Percentiles rank a stretch among this genome's conserved stretches.
Conservation (phyloP, 2,329 filamentous ascomycete species). For the Sphaerulina populicola region DNA sequence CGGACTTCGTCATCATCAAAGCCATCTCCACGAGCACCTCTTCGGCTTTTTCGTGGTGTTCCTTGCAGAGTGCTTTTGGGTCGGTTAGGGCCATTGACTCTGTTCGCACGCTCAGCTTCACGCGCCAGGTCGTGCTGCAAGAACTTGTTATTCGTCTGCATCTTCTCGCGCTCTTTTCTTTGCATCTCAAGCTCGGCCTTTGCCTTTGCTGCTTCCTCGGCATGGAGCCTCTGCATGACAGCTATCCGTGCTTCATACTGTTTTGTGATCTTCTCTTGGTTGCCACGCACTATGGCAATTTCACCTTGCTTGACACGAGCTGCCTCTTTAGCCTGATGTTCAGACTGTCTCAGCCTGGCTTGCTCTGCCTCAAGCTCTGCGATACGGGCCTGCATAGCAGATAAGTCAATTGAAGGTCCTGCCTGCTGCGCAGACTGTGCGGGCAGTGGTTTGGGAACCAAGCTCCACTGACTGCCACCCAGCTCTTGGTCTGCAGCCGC, state of each 20-base stretch:
- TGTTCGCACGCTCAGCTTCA: constrained; percentile 47
- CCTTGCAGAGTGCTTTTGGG: constrained; percentile 16
- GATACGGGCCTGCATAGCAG: constrained; percentile 37
- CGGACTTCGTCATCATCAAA: constrained; percentile 61
- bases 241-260: constrained; percentile 56
- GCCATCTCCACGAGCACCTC: constrained; percentile 51
- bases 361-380: constrained; percentile 41
- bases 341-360: constrained; percentile 32
- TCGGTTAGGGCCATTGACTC: constrained; percentile 30
- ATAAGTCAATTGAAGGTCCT: constrained; percentile 19
- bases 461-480: constrained; percentile 22
- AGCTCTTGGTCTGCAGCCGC: constrained; percentile 31
- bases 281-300: constrained; percentile 64
- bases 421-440: not conserved
- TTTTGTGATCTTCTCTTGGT: constrained; percentile 53
- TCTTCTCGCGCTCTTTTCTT: constrained; percentile 56
- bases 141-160: constrained; percentile 63
- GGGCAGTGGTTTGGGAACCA: constrained; percentile 16
- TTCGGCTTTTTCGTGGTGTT: constrained; percentile 26
- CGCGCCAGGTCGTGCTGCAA: constrained; percentile 63
- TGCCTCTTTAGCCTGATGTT: constrained; percentile 39
- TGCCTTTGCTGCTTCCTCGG: constrained; percentile 56
- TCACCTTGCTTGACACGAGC: constrained; percentile 62
- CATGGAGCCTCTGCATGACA: constrained; percentile 54
- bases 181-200: constrained; percentile 57